These are phyloP conservation scores for Effrenium voratum DNA, from an alignment of 73 alveolate species.

Conservation along the genomic window DNA sequence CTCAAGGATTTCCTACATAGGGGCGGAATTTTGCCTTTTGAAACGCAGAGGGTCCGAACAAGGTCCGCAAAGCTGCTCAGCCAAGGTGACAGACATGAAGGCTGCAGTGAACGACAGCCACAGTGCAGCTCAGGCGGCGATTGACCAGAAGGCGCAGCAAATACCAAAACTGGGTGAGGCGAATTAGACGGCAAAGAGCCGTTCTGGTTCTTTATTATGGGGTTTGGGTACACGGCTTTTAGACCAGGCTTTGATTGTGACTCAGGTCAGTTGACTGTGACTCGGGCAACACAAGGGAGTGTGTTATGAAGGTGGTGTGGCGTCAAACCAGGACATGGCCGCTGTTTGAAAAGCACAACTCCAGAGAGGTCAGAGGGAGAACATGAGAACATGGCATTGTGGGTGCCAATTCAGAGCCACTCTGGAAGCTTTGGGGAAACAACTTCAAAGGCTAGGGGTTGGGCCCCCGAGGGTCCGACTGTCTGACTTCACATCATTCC, in stretches of 20 bases:
- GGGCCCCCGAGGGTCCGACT: no score
- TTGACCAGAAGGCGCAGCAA: conserved; percentile 25
- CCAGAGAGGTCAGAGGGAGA: no score
- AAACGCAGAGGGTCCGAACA: no score
- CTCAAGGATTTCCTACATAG: not conserved
- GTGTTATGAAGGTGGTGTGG: not conserved
- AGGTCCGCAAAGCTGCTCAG: not conserved
- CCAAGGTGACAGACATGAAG: conserved; percentile 55
- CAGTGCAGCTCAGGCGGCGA: conserved; percentile 8
- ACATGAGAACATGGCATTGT: no score
- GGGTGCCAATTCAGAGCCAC: no score
- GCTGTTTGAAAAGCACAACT: not conserved
- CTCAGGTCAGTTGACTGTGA: not conserved
- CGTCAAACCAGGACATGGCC: not conserved
- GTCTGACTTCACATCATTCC: no score
- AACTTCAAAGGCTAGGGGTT: no score
- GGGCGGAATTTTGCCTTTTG: no score
- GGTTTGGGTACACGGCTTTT: not conserved
- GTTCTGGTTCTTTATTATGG: not conserved
- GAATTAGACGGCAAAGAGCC: not conserved
- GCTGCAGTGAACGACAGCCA: conserved; percentile 26
- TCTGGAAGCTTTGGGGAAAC: no score
- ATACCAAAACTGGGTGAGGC: not conserved
- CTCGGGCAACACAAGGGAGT: not conserved
- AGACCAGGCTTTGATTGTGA: not conserved